A percentile compares a stretch with the other conserved stretches of the same genome.
Conservation (phyloP, 2,329 filamentous ascomycete species). For the Pseudogymnoascus destructans region DNA sequence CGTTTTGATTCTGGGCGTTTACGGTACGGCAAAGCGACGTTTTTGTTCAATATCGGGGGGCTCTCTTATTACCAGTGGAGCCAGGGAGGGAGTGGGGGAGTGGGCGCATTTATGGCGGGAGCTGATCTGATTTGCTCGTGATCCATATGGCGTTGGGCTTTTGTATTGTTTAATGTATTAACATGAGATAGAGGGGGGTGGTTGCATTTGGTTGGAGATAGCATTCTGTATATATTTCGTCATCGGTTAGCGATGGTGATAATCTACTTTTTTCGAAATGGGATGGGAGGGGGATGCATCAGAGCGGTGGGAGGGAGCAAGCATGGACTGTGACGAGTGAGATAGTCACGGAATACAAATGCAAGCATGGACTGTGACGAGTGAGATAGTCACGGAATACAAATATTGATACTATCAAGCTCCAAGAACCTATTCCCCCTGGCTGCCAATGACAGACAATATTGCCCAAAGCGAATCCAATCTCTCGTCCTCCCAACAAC, state of each 20-base stretch:
- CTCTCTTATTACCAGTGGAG: not conserved
- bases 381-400: no score
- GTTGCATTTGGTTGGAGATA: not conserved
- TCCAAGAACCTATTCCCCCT: not conserved
- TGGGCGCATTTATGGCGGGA: not conserved
- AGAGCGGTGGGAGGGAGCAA: not conserved
- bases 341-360: no score
- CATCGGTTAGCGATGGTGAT: not conserved
- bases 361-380: no score
- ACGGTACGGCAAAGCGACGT: not conserved
- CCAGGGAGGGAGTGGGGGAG: not conserved
- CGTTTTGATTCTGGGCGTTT: constrained; percentile 3
- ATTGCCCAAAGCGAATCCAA: not conserved
- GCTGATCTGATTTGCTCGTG: not conserved
- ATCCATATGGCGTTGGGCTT: not conserved
- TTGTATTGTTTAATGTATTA: constrained; percentile 5
- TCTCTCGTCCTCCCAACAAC: not conserved
- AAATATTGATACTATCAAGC: not conserved
- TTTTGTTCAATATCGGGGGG: not conserved
- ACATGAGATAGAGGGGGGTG: not conserved
- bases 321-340: not conserved
- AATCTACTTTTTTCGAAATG: not conserved
- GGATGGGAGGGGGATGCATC: not conserved
- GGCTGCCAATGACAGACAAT: not conserved
- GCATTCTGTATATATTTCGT: not conserved